Base-by-base conservation (phyloP, 2,329 filamentous ascomycete species). In the Rhinocladiella similis region DNA sequence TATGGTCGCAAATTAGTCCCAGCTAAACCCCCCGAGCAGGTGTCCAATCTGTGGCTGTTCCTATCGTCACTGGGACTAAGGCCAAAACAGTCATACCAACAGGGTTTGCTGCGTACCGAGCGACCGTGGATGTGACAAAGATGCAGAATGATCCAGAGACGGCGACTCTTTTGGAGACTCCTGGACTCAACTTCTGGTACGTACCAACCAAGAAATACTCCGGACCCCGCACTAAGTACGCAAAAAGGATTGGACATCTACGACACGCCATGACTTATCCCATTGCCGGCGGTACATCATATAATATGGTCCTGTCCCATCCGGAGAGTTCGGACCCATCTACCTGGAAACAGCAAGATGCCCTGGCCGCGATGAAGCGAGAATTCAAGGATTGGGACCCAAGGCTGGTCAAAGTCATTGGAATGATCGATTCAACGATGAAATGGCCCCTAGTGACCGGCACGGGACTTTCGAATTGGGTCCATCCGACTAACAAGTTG, bases 281-380 rank as follows among this genome's bases (percentile, higher is more conserved):
- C 1, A 67, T 71, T 27, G 58, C 63, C 3, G 52, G 57, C 14
- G 63, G 75, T 1, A 69, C 73, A 42, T 68, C 73, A 0, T 78
- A 77, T 65, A 78, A 78, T 57, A 73, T 79, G 72, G 76, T 78
- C 0, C 64, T 79, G 0, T 77, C 73, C 4, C 75, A 78, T 58
- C 66, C 66, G 7, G 76, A 78, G 57, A 47, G 64, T 4, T 66
- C 65, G 0, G 70, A 76, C 29, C 68, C 72, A 0, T 51, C 61
- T 1, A 69, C 65, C 5, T 72, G 69, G 67, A 65, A 56, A 12
- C 58, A 35, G 36, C 64, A 53, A 38, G 53, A 47, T 38, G 68
- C 6, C 73, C 73, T 72, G 63, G 64, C 47, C 7, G 57, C 55
- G 35, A 59, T 62, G 57, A 55, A 54, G 27, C 36, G 36, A 9